These are phyloP conservation scores for Thymus mandschuricus DNA, from an alignment of 257 asterid genomes.

Conservation along the genomic window DNA sequence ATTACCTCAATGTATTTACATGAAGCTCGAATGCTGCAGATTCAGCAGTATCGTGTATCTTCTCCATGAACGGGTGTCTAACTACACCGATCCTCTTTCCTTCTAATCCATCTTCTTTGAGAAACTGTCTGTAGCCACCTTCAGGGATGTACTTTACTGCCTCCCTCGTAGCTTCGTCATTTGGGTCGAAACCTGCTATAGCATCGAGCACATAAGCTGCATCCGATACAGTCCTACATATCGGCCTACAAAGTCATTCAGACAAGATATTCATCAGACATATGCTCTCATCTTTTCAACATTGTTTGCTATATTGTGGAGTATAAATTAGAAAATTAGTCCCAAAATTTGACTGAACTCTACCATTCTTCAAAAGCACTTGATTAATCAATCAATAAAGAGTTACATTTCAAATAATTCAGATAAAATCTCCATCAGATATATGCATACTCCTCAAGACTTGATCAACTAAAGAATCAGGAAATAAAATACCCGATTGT, in stretches of 20 bases:
- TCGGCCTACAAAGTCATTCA: slow-evolving; percentile 46
- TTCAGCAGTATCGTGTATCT: slow-evolving; percentile 34
- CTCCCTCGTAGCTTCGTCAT: slow-evolving; percentile 53
- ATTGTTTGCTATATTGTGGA: not conserved
- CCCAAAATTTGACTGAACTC: no score
- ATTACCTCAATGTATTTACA: slow-evolving; percentile 50
- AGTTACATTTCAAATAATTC: no score
- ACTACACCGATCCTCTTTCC: slow-evolving; percentile 69
- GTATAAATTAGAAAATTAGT: no score
- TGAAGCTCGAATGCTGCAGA: slow-evolving; percentile 47
- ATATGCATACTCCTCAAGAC: not conserved
- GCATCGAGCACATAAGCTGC: slow-evolving; percentile 65
- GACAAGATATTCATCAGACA: slow-evolving; percentile 12
- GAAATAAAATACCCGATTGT: slow-evolving; percentile 48
- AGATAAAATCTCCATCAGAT: no score
- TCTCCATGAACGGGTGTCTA: slow-evolving; percentile 55
- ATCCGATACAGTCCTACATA: slow-evolving; percentile 64
- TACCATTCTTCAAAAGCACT: no score
- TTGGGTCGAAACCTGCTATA: slow-evolving; percentile 59
- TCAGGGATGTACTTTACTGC: slow-evolving; percentile 57
- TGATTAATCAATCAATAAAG: no score
- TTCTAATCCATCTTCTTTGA: slow-evolving; percentile 49
- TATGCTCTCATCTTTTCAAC: not conserved
- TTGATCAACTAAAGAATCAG: not conserved
- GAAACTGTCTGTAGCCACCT: slow-evolving; percentile 65